Percentiles rank a stretch among this genome's conserved stretches.
Conservation (phyloP, 495 filamentous ascomycete species). For the Neurospora terricola region DNA sequence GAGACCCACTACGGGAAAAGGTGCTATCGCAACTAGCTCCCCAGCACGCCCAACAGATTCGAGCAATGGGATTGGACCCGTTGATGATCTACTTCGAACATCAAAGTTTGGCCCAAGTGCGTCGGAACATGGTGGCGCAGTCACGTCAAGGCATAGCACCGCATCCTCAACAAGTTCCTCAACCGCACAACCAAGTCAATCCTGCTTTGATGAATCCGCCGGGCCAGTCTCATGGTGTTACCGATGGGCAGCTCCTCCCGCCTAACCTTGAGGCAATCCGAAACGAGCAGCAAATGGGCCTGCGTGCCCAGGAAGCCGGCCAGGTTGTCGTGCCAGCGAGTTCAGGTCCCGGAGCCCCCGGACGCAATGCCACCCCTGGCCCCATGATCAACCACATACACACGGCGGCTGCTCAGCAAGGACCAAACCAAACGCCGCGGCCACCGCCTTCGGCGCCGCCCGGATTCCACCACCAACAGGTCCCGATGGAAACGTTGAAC, state of each 20-base stretch:
- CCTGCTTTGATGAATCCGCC: constrained; percentile 22
- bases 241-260: constrained; percentile 28
- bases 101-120: constrained; percentile 15
- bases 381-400: constrained; percentile 17
- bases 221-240: constrained; percentile 23
- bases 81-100: constrained; percentile 31
- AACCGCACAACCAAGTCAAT: constrained; percentile 30
- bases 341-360: constrained; percentile 32
- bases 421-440: constrained; percentile 22
- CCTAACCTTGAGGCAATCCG: constrained; percentile 39
- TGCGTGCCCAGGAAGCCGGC: constrained; percentile 37
- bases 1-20: constrained; percentile 18
- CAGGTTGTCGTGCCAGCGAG: constrained; percentile 43
- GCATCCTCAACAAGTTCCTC: constrained; percentile 13
- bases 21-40: constrained; percentile 18
- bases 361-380: constrained; percentile 30
- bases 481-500: constrained; percentile 24
- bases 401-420: constrained; percentile 23
- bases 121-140: constrained; percentile 9
- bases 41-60: constrained; percentile 19
- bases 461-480: constrained; percentile 27
- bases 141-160: constrained; percentile 17
- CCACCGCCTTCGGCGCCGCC: constrained; percentile 27
- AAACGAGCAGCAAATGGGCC: constrained; percentile 35
- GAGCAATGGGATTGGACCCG: constrained; percentile 29